Conservation (phyloP, 2,329 filamentous ascomycete genomes). For the Beauveria sp. region DNA sequence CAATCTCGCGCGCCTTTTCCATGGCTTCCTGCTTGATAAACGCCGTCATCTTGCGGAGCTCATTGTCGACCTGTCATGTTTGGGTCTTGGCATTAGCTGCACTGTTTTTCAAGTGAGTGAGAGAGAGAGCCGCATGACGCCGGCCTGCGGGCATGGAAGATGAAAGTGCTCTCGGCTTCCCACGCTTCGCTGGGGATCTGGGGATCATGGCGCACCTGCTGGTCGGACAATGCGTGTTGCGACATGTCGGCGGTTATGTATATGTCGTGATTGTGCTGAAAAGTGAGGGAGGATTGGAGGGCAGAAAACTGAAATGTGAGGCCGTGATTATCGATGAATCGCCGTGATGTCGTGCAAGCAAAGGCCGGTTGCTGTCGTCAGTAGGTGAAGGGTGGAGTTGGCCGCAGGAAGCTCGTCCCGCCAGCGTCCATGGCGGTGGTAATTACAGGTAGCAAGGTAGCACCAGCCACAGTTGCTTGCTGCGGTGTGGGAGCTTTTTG, state of each 20-base stretch:
- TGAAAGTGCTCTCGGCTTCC: not conserved
- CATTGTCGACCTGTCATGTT: constrained; percentile 70
- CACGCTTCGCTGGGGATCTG: constrained; percentile 8
- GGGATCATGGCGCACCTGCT: constrained; percentile 60
- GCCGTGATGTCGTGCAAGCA: constrained; percentile 7
- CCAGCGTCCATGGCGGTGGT: not conserved
- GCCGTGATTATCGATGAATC: constrained; percentile 4
- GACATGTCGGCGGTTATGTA: constrained; percentile 61
- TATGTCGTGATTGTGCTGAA: constrained; percentile 10
- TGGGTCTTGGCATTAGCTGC: not conserved
- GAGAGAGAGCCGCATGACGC: not conserved
- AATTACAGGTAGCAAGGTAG: too few relatives aligned
- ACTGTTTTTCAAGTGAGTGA: not conserved
- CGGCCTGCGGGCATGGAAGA: constrained; percentile 4
- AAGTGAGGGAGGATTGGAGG: not conserved
- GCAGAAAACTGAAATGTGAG: not conserved
- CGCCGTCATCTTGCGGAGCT: constrained; percentile 99
- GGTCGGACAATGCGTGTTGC: constrained; percentile 94
- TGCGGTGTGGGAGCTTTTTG: not conserved
- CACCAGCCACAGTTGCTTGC: not conserved
- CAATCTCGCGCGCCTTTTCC: constrained; percentile 95
- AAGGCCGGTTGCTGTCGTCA: constrained; percentile 8
- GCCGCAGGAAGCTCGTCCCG: constrained; percentile 6
- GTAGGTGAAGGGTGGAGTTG: constrained; percentile 10
- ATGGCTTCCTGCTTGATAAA: constrained; percentile 99